Evolutionary conservation across 1,139 yeast species (phyloP).

Genomic region (Suhomyces terraborum): DNA sequence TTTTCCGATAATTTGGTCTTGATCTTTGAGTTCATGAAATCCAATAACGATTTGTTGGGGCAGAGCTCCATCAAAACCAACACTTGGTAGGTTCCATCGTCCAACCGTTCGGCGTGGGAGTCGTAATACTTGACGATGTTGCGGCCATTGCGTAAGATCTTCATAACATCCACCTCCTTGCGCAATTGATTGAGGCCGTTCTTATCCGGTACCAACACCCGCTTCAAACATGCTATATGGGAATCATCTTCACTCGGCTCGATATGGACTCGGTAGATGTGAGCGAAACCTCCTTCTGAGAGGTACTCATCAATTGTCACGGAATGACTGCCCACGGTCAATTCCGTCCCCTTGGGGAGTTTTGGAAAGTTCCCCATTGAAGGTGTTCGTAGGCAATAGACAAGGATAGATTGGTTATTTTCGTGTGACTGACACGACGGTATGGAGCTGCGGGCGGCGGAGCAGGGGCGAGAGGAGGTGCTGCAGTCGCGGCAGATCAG

Average conservation of each 20-base stretch:
- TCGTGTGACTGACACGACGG: constrained; percentile 3
- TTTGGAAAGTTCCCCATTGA: constrained; percentile 31
- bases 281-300: constrained; percentile 55
- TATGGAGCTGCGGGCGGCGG: not conserved
- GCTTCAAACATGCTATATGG: constrained; percentile 63
- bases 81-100: constrained; percentile 64
- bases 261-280: constrained; percentile 60
- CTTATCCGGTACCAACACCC: constrained; percentile 75
- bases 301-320: constrained; percentile 41
- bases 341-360: constrained; percentile 43
- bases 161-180: constrained; percentile 83
- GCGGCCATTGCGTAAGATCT: constrained; percentile 54
- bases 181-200: constrained; percentile 63
- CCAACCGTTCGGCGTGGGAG: constrained; percentile 71
- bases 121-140: constrained; percentile 71
- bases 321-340: constrained; percentile 47
- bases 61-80: constrained; percentile 78
- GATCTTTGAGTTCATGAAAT: constrained; percentile 71
- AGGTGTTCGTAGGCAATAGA: not conserved
- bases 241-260: constrained; percentile 40
- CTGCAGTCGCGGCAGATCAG: not conserved
- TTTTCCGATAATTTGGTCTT: constrained; percentile 61
- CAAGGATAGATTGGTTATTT: constrained; percentile 1
- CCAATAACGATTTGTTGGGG: constrained; percentile 68
- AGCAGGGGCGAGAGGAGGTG: not conserved